These are phyloP conservation scores for Helichrysum umbraculigerum DNA, from an alignment of 129 eudicot species.

Conservation along the genomic window DNA sequence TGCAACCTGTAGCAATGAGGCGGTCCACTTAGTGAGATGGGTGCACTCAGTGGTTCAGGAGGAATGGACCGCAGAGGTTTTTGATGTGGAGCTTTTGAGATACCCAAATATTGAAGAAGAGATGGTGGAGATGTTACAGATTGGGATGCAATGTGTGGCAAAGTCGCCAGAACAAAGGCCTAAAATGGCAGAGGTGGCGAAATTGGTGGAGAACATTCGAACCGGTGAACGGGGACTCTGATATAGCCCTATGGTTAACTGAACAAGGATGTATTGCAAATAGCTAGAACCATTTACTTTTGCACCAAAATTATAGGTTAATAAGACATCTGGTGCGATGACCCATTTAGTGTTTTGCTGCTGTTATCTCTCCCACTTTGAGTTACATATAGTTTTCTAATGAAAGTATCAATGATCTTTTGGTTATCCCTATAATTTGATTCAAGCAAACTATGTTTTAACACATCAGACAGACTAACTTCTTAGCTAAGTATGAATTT, in stretches of 20 bases:
- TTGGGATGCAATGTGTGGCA: slow-evolving; percentile 72
- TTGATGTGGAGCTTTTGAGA: slow-evolving; percentile 77
- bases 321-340: slow-evolving; percentile 24
- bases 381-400: neutral
- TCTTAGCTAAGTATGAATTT: neutral
- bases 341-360: neutral
- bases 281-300: slow-evolving; percentile 4
- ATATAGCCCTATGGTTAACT: neutral
- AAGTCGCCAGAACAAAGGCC: slow-evolving; percentile 82
- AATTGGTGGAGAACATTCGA: slow-evolving; percentile 65
- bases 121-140: slow-evolving; percentile 84
- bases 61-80: slow-evolving; percentile 97
- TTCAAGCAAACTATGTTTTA: neutral
- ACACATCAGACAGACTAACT: neutral
- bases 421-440: neutral
- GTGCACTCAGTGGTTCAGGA: slow-evolving; percentile 84
- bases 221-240: neutral
- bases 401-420: neutral
- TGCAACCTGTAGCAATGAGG: slow-evolving; percentile 57
- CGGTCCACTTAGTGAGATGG: slow-evolving; percentile 81
- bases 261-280: neutral
- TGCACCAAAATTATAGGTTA: neutral
- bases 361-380: neutral
- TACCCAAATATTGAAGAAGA: slow-evolving; percentile 84
- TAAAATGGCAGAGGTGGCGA: slow-evolving; percentile 66